A percentile compares a stretch with the other conserved stretches of the same genome.
phyloP scores from a whole-genome alignment of 768 basidiomycete species.

The Boletus fagicola region DNA sequence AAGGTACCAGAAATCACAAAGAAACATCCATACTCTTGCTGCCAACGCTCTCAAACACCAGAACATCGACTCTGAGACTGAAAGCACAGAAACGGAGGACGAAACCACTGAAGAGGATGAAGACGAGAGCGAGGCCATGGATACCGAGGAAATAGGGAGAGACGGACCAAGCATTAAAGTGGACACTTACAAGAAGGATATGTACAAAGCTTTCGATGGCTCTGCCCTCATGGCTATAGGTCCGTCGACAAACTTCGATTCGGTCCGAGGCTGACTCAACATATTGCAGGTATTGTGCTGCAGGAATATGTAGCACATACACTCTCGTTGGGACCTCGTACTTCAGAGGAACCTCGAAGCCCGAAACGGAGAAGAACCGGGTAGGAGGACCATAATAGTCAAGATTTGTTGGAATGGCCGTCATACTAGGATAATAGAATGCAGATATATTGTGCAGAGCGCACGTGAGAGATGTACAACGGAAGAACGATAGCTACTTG shows the following conservation, averaged over 20 bases:
- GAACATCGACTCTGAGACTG: constrained; percentile 6
- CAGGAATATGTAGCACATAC: constrained; percentile 58
- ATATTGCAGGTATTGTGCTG: constrained; percentile 57
- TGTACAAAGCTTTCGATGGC: constrained; percentile 76
- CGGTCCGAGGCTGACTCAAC: neutral
- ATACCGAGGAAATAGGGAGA: constrained; percentile 7
- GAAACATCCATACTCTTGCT: constrained; percentile 25
- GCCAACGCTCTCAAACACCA: constrained; percentile 3
- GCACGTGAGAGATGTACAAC: neutral
- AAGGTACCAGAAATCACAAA: constrained; percentile 15
- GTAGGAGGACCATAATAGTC: neutral
- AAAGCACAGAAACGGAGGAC: constrained; percentile 16
- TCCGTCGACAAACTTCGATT: constrained; percentile 29
- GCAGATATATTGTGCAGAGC: constrained; percentile 3
- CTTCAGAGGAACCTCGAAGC: neutral
- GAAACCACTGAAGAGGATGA: constrained; percentile 17
- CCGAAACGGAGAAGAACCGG: constrained; percentile 12
- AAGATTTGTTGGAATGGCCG: neutral
- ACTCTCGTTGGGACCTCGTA: constrained; percentile 7
- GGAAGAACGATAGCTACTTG: constrained; percentile 11
- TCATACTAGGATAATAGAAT: neutral
- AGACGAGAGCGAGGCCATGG: constrained; percentile 9
- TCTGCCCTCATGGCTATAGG: constrained; percentile 72
- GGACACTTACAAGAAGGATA: constrained; percentile 41
- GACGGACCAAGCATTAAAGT: constrained; percentile 3